Evolutionary conservation across 768 basidiomycete genomes (phyloP), one percentile per base, ranked within the genome.

Genomic region (Chiua virens): DNA sequence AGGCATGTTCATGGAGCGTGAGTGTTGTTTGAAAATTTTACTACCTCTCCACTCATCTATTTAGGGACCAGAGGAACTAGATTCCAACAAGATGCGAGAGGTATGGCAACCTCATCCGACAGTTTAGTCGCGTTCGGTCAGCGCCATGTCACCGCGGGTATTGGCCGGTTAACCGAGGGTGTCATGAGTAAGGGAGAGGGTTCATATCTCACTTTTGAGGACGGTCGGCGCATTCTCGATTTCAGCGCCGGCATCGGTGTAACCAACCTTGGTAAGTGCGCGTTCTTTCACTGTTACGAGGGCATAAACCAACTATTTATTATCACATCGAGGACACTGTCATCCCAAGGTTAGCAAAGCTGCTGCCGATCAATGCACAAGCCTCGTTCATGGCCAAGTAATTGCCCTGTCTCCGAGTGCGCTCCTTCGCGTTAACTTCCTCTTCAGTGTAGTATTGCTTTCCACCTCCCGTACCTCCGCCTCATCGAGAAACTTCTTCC

Each of bases 231-330:
- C 60, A 64, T 89, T 63, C 75, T 97, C 44, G 94, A 97, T 67
- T 94, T 95, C 61, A 92, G 88, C 11, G 81, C 80, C 61, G 93
- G 93, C 10, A 95, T 92, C 57, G 91, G 89, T 25, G 93, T 96
- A 3, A 89, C 90, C 2, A 85, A 82, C 67, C 77, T 95, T 17
- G 92, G 90, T 88, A 50, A 50, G 73, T 62, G 34, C 15, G 17
- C 21, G 27, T 28, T 38, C 17, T 41, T 23, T 42, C 25, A 40
- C 39, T n/a, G 28, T 30, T 20, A 7, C 47, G 8, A 40, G 10
- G 41, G 27, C 22, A 23, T 14, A 13, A 10, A 18, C 30, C 34
- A 40, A 57, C 38, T n/a, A n/a, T 5, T 27, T 8, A 27, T 8
- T 27, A 27, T 27, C 25, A 37, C 13, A 23, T 47, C 13, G 30